Base-by-base conservation (phyloP, 1,284 basidiomycete genomes). In the Vanrija sp. region DNA sequence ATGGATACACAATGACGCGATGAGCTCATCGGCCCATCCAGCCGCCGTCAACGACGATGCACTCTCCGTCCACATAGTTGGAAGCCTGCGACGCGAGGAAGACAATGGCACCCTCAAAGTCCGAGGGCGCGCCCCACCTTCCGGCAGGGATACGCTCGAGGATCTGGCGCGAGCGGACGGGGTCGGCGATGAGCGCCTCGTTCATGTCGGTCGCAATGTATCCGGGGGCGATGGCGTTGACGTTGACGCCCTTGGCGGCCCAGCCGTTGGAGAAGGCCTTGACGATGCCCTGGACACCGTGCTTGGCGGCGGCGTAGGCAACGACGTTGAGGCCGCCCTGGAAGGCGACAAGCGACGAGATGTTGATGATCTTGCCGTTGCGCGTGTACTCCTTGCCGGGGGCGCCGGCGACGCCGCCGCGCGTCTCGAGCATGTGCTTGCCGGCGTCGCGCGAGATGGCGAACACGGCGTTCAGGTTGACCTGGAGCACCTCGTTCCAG, bases 71-170 rank as follows among this genome's bases (percentile, higher is more conserved):
- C 18, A 97, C 85, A 69, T 96, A 97, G 74, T 91, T 85, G 66
- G 88, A 89, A 1, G 91, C 93, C 45, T 78, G 77, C 64, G 88
- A 89, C 6, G 92, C 89, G 38, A 97, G 84, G 78, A 91, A 97
- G n/a, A 96, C 84, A 51, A 89, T 77, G 0, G 91, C 88, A 6
- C 93, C 93, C 34, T 88, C 90, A 77, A 97, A 94, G 79, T 97
- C 93, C 43, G 79, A 80, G 1, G 93, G 91, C 29, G 82, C 78
- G 39, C 91, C 94, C 94, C 94, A 97, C 57, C 93, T 80, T 18
- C 86, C 87, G 7, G 89, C 87, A n/a, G 91, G 91, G 63, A 94
- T 95, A 54, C 92, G 85, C 71, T 95, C 92, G 55, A 89, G 85
- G 69, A 97, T 95, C 78, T 97, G 93, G 51, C 85, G 85, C 56